A percentile compares a stretch with the other conserved stretches of the same genome.
phyloP scores from a whole-genome alignment of 306 rosid genomes.

The Cyamopsis tetragonoloba region DNA sequence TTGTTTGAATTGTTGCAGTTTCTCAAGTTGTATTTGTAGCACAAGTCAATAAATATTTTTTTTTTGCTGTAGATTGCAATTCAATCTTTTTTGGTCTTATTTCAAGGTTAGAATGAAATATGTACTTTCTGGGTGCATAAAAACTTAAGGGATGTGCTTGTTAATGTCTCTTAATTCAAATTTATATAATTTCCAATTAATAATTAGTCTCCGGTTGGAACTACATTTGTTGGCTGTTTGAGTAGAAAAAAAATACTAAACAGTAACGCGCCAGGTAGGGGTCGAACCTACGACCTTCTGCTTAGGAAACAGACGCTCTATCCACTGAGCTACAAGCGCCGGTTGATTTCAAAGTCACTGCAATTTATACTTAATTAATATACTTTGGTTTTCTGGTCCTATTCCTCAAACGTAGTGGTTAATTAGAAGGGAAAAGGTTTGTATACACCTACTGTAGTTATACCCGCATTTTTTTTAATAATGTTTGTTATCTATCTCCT shows the following conservation, averaged over 20 bases:
- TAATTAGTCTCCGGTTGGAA: too few relatives aligned
- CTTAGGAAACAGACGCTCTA: slow-evolving; percentile 96
- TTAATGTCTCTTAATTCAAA: neutral
- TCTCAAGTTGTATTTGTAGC: neutral
- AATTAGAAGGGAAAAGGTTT: too few relatives aligned
- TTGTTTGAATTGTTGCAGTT: slow-evolving; percentile 17
- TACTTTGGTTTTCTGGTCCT: too few relatives aligned
- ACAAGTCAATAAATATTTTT: slow-evolving; percentile 22
- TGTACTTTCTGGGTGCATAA: slow-evolving; percentile 17
- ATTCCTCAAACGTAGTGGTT: too few relatives aligned
- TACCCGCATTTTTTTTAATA: too few relatives aligned
- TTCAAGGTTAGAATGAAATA: neutral
- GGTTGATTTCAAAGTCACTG: too few relatives aligned
- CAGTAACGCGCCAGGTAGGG: slow-evolving; percentile 74
- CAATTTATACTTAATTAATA: too few relatives aligned
- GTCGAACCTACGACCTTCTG: slow-evolving; percentile 95
- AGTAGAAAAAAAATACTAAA: neutral
- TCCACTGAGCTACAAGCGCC: slow-evolving; percentile 96
- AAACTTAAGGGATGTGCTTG: neutral
- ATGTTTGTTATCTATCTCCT: too few relatives aligned
- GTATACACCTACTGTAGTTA: too few relatives aligned
- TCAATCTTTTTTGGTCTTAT: neutral
- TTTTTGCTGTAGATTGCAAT: slow-evolving; percentile 12
- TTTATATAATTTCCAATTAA: too few relatives aligned
- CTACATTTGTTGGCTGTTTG: neutral